A percentile compares a stretch with the other conserved stretches of the same genome.
These are phyloP conservation scores for Diaporthe batatas DNA, from an alignment of 2,329 filamentous ascomycete genomes.

Conservation along the genomic window DNA sequence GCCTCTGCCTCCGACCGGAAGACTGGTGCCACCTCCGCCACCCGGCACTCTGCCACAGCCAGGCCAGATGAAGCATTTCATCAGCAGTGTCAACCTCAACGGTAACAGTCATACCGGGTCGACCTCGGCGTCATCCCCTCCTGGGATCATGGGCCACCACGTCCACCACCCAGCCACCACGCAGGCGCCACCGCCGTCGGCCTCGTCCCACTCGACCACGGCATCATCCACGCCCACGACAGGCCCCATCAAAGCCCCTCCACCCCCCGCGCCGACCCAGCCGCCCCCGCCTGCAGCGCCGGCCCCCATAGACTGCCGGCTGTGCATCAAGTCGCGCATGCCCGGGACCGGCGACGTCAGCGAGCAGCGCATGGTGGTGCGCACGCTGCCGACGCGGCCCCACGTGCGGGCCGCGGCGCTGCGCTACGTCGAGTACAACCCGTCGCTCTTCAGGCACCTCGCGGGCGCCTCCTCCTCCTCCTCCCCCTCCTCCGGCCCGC, in stretches of 20 bases:
- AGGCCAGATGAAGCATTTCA: background rate
- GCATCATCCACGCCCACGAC: slow-evolving; percentile 26
- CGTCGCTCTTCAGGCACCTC: slow-evolving; percentile 26
- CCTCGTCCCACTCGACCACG: slow-evolving; percentile 6
- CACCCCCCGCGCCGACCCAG: background rate
- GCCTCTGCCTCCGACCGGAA: background rate
- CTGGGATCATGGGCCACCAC: background rate
- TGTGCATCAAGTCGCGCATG: slow-evolving; percentile 34
- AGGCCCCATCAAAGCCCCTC: slow-evolving; percentile 10
- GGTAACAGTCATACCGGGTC: background rate
- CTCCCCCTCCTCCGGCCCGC: background rate
- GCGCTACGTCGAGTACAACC: slow-evolving; percentile 27
- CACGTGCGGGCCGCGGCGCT: slow-evolving; percentile 38
- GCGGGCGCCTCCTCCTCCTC: background rate
- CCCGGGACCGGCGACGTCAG: slow-evolving; percentile 10
- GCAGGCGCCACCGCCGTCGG: background rate
- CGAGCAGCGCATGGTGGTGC: slow-evolving; percentile 36
- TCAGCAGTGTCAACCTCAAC: background rate
- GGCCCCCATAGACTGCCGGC: slow-evolving; percentile 37
- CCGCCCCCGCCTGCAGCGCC: background rate
- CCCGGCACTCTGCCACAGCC: background rate
- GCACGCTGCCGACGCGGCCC: slow-evolving; percentile 33
- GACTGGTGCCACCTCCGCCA: slow-evolving; percentile 13
- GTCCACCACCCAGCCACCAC: background rate
- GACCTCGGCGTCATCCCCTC: background rate